Percentiles rank a stretch among this genome's conserved stretches.
phyloP scores from a whole-genome alignment of 2,329 filamentous ascomycete species.

The Shiraia sp. region DNA sequence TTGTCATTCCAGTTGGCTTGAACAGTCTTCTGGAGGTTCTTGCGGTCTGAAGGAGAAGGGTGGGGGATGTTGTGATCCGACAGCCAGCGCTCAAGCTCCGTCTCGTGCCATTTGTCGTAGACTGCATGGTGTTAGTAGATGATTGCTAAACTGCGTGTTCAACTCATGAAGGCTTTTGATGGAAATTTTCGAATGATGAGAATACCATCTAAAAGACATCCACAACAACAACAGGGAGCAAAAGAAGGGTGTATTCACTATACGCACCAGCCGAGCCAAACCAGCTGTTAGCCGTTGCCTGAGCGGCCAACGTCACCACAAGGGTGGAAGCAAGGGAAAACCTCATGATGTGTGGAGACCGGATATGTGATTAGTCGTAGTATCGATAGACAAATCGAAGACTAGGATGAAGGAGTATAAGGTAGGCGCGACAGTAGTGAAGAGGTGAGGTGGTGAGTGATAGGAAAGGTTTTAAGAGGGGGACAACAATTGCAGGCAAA shows the following conservation, averaged over 20 bases:
- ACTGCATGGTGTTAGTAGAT: constrained; percentile 56
- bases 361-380: constrained; percentile 10
- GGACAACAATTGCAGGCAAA: constrained; percentile 23
- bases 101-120: constrained; percentile 99
- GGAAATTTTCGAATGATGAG: no score
- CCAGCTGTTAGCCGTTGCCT: constrained; percentile 78
- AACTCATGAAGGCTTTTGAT: no score
- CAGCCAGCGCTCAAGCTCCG: constrained; percentile 95
- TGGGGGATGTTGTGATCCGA: constrained; percentile 90
- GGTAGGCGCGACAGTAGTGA: constrained; percentile 11
- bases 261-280: constrained; percentile 80
- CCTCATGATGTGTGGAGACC: constrained; percentile 66
- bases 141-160: constrained; percentile 4
- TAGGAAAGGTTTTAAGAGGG: constrained; percentile 28
- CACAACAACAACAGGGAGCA: no score
- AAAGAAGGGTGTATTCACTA: constrained; percentile 26
- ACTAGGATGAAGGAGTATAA: constrained; percentile 6
- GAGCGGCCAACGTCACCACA: constrained; percentile 71
- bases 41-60: constrained; percentile 86
- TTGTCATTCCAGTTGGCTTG: constrained; percentile 85
- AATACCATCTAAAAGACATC: not conserved
- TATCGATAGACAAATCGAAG: constrained; percentile 26
- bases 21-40: constrained; percentile 90
- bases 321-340: constrained; percentile 70
- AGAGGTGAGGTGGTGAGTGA: constrained; percentile 13